Evolutionary conservation across 164 flowering plant species (phyloP).

Genomic region (Piper longum): DNA sequence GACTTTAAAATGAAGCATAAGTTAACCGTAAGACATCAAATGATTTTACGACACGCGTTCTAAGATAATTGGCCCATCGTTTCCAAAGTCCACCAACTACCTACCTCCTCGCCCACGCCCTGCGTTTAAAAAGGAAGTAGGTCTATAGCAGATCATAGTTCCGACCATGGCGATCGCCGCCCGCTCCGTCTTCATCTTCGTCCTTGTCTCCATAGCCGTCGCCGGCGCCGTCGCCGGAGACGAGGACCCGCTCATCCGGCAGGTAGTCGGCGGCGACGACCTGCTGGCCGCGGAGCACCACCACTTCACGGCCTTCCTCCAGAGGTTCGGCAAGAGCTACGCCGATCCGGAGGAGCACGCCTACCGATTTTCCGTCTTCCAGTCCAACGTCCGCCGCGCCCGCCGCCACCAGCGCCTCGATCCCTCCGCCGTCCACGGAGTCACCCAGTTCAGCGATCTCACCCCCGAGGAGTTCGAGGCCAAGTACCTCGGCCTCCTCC

Average conservation of each 20-base stretch:
- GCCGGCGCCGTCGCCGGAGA: background rate
- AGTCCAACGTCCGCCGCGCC: conserved; percentile 67
- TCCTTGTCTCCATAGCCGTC: background rate
- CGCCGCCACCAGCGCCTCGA: conserved; percentile 62
- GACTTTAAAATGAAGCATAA: too few species aligned
- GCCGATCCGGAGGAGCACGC: conserved; percentile 66
- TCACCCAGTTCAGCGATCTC: conserved; percentile 81
- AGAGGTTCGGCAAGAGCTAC: conserved; percentile 47
- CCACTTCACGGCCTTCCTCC: conserved; percentile 55
- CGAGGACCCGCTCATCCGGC: conserved; percentile 18
- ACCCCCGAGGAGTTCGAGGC: conserved; percentile 64
- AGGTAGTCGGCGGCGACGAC: conserved; percentile 25
- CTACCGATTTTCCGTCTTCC: conserved; percentile 51
- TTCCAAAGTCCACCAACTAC: too few species aligned
- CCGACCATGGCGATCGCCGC: background rate
- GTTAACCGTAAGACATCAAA: too few species aligned
- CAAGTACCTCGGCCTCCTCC: conserved; percentile 40
- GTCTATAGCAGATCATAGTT: background rate
- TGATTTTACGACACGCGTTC: too few species aligned
- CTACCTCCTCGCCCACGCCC: too few species aligned
- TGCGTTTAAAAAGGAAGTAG: too few species aligned
- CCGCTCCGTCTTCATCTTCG: conserved; percentile 2
- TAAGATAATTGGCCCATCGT: too few species aligned
- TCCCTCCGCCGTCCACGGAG: conserved; percentile 80
- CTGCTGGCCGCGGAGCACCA: conserved; percentile 36